Percentiles rank a stretch among this genome's conserved stretches.
phyloP scores from a whole-genome alignment of 2,329 filamentous ascomycete genomes.

The Epicoccum sorghinum region DNA sequence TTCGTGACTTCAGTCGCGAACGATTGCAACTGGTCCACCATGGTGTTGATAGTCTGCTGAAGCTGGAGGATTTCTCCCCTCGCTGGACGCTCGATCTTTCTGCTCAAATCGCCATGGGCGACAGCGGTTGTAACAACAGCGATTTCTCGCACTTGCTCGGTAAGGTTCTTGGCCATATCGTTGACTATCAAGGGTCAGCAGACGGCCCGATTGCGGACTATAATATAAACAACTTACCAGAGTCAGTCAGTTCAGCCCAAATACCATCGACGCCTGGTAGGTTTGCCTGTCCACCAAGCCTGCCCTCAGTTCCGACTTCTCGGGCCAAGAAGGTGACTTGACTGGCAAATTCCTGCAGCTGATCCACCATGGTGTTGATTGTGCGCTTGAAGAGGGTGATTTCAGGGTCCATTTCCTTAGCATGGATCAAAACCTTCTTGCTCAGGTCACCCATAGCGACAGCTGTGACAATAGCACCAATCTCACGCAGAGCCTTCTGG shows the following conservation, averaged over 20 bases:
- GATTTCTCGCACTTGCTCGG: conserved; percentile 96
- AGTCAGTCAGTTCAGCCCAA: conserved; percentile 89
- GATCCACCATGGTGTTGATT: conserved; percentile 99
- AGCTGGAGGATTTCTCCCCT: conserved; percentile 93
- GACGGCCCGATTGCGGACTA: conserved; percentile 26
- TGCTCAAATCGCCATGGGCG: conserved; percentile 89
- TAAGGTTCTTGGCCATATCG: conserved; percentile 97
- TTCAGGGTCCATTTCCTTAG: conserved; percentile 96
- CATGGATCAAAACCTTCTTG: conserved; percentile 95
- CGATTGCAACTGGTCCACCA: conserved; percentile 70
- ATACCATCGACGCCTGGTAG: conserved; percentile 94
- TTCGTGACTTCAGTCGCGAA: conserved; percentile 70
- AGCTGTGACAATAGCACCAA: conserved; percentile 95
- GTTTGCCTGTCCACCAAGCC: conserved; percentile 90
- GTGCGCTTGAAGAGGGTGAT: conserved; percentile 97
- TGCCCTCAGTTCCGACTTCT: conserved; percentile 94
- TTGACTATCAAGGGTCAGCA: conserved; percentile 68
- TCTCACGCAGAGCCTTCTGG: conserved; percentile 94
- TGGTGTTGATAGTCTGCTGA: conserved; percentile 82
- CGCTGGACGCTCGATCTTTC: conserved; percentile 94
- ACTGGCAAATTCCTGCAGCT: conserved; percentile 93
- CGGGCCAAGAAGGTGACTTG: conserved; percentile 93
- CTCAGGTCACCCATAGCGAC: conserved; percentile 94
- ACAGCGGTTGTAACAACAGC: conserved; percentile 96
- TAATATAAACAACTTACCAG: conserved; percentile 49